phyloP scores from a whole-genome alignment of 1,284 basidiomycete genomes.

The Malassezia caprae region DNA sequence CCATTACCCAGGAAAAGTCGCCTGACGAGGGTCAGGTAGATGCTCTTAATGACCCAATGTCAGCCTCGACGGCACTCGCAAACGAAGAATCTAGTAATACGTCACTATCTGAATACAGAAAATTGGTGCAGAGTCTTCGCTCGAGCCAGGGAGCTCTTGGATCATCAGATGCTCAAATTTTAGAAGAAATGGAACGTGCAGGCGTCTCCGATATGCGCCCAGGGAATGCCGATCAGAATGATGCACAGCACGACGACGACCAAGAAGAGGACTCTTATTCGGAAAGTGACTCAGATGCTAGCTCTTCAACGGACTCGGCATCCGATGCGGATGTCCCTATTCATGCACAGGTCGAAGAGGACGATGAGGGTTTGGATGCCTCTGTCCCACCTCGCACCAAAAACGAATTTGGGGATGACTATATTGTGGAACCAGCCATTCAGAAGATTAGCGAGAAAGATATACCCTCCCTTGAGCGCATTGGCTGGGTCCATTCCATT shows the following conservation, averaged over 20 bases:
- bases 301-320: not conserved
- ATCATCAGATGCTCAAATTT: not conserved
- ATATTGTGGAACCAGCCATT: slow-evolving; percentile 21
- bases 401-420: slow-evolving; percentile 30
- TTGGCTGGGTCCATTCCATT: slow-evolving; percentile 39
- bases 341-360: slow-evolving; percentile 1
- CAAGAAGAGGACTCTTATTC: not conserved
- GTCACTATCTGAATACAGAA: not conserved
- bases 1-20: not conserved
- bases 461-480: slow-evolving; percentile 20
- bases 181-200: not conserved
- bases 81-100: not conserved
- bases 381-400: slow-evolving; percentile 27
- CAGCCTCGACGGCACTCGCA: not conserved
- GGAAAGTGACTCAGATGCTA: not conserved
- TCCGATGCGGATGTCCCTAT: not conserved
- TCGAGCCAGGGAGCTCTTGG: not conserved
- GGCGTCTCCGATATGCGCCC: not conserved
- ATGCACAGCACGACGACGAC: not conserved
- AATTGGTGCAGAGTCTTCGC: slow-evolving; percentile 3
- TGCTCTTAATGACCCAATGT: not conserved
- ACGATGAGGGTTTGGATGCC: not conserved
- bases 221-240: not conserved
- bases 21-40: not conserved
- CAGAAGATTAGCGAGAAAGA: slow-evolving; percentile 21